A percentile compares a stretch with the other conserved stretches of the same genome.
Conservation (phyloP, 306 rosid genomes). For the Senna tora region DNA sequence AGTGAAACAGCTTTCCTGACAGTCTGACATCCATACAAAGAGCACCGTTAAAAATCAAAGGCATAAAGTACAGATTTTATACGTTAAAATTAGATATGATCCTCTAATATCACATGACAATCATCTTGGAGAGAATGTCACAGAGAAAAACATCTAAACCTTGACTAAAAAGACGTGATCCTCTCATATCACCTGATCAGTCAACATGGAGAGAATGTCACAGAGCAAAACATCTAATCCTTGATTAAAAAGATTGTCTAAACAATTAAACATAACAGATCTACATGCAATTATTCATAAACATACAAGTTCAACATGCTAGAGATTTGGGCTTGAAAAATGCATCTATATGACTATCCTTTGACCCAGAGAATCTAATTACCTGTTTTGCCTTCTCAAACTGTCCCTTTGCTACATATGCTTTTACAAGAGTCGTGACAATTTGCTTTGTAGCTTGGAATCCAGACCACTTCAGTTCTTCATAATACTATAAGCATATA, state of each 20-base stretch:
- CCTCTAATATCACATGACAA: neutral
- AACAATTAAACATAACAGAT: slow-evolving; percentile 24
- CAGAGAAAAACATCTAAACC: neutral
- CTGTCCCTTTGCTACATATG: slow-evolving; percentile 71
- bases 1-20: neutral
- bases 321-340: slow-evolving; percentile 16
- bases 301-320: neutral
- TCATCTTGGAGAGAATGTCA: slow-evolving; percentile 9
- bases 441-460: slow-evolving; percentile 50
- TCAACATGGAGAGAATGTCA: slow-evolving; percentile 7
- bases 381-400: slow-evolving; percentile 87
- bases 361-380: slow-evolving; percentile 15
- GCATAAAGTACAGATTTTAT: neutral
- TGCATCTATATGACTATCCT: neutral
- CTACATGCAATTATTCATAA: slow-evolving; percentile 20
- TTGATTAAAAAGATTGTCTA: neutral
- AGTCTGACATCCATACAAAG: neutral
- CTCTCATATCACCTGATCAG: neutral
- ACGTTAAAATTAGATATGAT: neutral
- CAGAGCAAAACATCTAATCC: neutral
- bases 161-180: neutral
- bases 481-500: slow-evolving; percentile 61
- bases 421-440: slow-evolving; percentile 68
- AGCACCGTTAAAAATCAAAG: neutral
- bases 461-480: slow-evolving; percentile 57